phyloP scores from a whole-genome alignment of 208 protist genomes.

The Acanthamoeba healyi region DNA sequence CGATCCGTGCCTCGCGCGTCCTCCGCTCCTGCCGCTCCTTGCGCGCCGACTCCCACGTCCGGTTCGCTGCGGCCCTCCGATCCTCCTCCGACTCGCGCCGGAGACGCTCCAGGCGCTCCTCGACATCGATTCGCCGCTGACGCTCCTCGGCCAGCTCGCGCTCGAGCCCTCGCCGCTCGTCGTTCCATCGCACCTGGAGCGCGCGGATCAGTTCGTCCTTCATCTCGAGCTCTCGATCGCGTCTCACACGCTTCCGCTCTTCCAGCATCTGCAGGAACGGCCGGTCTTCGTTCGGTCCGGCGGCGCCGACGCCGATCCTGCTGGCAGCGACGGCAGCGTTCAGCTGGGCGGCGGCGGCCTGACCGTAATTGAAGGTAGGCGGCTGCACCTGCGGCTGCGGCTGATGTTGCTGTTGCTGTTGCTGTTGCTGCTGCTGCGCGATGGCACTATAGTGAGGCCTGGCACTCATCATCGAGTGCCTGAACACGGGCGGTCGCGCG shows the following conservation, averaged over 20 bases:
- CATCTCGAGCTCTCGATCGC: conserved; percentile 4
- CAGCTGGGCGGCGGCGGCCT: neutral
- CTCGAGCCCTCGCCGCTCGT: neutral
- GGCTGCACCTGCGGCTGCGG: too few species aligned
- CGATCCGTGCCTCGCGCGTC: neutral
- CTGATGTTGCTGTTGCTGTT: too few species aligned
- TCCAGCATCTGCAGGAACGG: conserved; percentile 12
- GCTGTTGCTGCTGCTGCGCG: too few species aligned
- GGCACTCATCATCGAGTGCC: too few species aligned
- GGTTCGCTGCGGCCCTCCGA: neutral
- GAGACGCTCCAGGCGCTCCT: neutral
- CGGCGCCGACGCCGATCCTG: too few species aligned
- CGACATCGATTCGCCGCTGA: neutral
- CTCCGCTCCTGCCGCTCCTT: neutral
- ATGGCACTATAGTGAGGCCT: too few species aligned
- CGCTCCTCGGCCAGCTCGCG: neutral
- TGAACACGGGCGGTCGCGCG: too few species aligned
- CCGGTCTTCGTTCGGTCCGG: neutral
- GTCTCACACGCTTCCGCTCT: neutral
- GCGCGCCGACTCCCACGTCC: neutral
- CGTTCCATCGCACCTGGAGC: conserved; percentile 27
- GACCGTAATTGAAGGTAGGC: too few species aligned
- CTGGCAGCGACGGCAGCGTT: neutral
- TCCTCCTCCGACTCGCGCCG: conserved; percentile 11
- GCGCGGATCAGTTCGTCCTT: conserved; percentile 22